Conservation (phyloP, 345 rosid genomes). For the Populus simonii region DNA sequence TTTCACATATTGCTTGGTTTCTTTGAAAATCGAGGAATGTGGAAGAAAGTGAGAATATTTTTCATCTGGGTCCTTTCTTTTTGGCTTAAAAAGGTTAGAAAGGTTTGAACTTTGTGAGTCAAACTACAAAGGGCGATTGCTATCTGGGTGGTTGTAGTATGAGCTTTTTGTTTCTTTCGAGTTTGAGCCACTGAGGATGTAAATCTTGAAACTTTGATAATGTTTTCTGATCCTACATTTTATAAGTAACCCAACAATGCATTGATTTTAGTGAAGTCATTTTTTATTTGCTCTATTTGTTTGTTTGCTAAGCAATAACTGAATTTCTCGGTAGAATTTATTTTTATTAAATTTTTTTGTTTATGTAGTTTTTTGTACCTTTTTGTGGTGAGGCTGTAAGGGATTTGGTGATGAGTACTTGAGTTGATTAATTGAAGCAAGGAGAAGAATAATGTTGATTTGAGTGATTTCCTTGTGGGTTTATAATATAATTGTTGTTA, state of each 20-base stretch:
- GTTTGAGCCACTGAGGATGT: background rate
- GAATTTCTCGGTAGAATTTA: constrained; percentile 18
- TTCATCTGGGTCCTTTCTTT: constrained; percentile 5
- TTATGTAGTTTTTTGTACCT: too few species aligned
- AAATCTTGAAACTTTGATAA: background rate
- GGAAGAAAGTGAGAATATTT: constrained; percentile 11
- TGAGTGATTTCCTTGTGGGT: constrained; percentile 16
- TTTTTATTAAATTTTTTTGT: too few species aligned
- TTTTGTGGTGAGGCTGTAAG: too few species aligned
- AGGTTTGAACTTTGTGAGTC: background rate
- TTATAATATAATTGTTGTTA: too few species aligned
- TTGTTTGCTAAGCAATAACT: too few species aligned
- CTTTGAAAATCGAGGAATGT: constrained; percentile 10
- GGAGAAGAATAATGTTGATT: too few species aligned
- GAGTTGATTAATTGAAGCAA: too few species aligned
- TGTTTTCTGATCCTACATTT: background rate
- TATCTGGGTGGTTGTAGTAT: background rate
- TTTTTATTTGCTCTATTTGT: background rate
- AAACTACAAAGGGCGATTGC: background rate
- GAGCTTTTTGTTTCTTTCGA: background rate
- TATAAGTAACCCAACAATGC: background rate
- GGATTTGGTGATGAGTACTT: too few species aligned
- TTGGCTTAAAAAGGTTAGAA: background rate
- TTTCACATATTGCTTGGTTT: constrained; percentile 5
- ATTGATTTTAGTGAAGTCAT: background rate